phyloP scores from a whole-genome alignment of 2,329 filamentous ascomycete species.

The Plenodomus biglobosus region DNA sequence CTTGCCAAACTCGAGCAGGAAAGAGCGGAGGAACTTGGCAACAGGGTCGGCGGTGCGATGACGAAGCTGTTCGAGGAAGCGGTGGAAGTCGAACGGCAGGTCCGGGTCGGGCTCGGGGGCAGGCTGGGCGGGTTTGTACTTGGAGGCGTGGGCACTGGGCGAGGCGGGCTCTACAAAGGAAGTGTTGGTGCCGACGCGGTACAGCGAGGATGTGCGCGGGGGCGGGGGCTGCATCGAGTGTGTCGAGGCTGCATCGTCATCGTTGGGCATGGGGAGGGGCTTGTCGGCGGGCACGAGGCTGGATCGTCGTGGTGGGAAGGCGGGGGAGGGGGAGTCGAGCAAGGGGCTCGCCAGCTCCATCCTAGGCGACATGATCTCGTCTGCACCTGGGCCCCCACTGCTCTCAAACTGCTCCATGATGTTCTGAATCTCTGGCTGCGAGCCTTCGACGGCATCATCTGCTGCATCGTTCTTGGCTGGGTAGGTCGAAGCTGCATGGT shows the following conservation, averaged over 20 bases:
- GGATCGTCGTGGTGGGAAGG: slow-evolving; percentile 80
- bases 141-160: slow-evolving; percentile 44
- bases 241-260: slow-evolving; percentile 24
- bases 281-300: slow-evolving; percentile 73
- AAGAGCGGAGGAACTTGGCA: slow-evolving; percentile 91
- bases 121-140: slow-evolving; percentile 61
- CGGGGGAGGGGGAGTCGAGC: slow-evolving; percentile 60
- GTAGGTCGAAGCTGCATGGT: slow-evolving; percentile 37
- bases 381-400: slow-evolving; percentile 68
- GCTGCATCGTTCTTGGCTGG: slow-evolving; percentile 54
- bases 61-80: slow-evolving; percentile 91
- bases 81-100: slow-evolving; percentile 93
- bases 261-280: slow-evolving; percentile 35
- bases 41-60: slow-evolving; percentile 98
- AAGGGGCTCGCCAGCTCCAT: slow-evolving; percentile 81
- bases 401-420: slow-evolving; percentile 96
- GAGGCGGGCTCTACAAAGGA: slow-evolving; percentile 38
- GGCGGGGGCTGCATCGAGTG: slow-evolving; percentile 36
- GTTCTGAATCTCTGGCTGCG: slow-evolving; percentile 85
- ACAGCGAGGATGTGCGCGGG: slow-evolving; percentile 39
- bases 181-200: slow-evolving; percentile 32
- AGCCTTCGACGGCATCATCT: slow-evolving; percentile 55
- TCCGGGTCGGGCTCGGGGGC: slow-evolving; percentile 68
- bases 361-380: slow-evolving; percentile 90
- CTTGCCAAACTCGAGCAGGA: slow-evolving; percentile 91